Evolutionary conservation across 176 grass and related monocot species (phyloP).

Genomic region (Eragrostis curvula): DNA sequence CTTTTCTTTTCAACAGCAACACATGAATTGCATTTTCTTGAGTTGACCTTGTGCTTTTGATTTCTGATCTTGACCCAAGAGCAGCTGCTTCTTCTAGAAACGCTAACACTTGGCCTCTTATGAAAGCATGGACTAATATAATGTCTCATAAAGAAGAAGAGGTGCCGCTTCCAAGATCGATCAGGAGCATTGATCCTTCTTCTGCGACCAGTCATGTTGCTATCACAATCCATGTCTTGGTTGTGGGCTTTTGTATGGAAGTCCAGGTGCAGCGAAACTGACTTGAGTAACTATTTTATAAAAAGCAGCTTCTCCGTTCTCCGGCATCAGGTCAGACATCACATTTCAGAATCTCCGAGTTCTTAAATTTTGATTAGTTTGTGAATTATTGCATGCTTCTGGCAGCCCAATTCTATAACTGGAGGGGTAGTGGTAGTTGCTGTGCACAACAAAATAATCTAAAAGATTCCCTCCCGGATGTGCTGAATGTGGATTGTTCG

Average conservation of each 20-base stretch:
- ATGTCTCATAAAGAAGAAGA: constrained; percentile 8
- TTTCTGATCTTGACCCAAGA: constrained; percentile 33
- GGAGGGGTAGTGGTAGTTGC: constrained; percentile 36
- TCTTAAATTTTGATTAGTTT: constrained; percentile 21
- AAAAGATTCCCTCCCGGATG: constrained; percentile 43
- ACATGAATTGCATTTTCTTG: constrained; percentile 1
- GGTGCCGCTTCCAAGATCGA: background rate
- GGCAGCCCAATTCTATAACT: constrained; percentile 24
- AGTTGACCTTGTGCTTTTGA: constrained; percentile 31
- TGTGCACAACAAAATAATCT: background rate
- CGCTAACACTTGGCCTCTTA: constrained; percentile 9
- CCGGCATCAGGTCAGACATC: constrained; percentile 50
- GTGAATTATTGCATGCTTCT: constrained; percentile 37
- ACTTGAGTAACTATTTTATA: constrained; percentile 26
- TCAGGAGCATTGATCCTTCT: constrained; percentile 28
- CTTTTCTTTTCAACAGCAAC: constrained; percentile 11
- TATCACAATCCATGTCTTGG: constrained; percentile 32
- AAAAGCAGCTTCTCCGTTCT: constrained; percentile 6
- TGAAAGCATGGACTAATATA: constrained; percentile 28
- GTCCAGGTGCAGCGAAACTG: constrained; percentile 59
- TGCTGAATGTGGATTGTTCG: constrained; percentile 35
- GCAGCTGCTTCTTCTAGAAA: constrained; percentile 26
- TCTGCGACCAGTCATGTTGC: constrained; percentile 26
- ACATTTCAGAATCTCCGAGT: constrained; percentile 46
- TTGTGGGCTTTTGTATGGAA: constrained; percentile 19